A percentile compares a stretch with the other conserved stretches of the same genome.
Evolutionary conservation across 140 eudicot genomes (phyloP).

Genomic region (Erigeron philadelphicus): DNA sequence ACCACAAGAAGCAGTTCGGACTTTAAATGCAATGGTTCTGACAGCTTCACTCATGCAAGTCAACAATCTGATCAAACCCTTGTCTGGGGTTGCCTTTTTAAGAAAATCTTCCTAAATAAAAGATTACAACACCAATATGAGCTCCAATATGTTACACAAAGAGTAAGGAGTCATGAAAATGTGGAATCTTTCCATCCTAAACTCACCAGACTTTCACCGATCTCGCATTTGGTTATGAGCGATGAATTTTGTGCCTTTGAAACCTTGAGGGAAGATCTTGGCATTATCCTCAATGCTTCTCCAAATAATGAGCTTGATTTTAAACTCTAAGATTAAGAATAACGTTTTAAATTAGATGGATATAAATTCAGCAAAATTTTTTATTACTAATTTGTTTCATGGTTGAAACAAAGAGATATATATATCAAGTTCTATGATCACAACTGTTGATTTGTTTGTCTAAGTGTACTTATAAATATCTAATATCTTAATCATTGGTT

Average conservation of each 20-base stretch:
- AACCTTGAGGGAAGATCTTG: conserved; percentile 56
- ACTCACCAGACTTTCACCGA: conserved; percentile 95
- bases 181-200: conserved; percentile 3
- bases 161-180: background rate
- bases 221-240: conserved; percentile 57
- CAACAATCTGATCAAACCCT: conserved; percentile 79
- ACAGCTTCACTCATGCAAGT: conserved; percentile 93
- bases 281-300: conserved; percentile 54
- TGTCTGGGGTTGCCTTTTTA: conserved; percentile 73
- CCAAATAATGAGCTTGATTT: conserved; percentile 81
- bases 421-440: no score
- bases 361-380: background rate
- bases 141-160: background rate
- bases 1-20: conserved; percentile 95
- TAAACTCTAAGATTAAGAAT: conserved; percentile 43
- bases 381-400: no score
- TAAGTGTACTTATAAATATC: no score
- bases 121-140: background rate
- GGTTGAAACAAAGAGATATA: no score
- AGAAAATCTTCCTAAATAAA: conserved; percentile 72
- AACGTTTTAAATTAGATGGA: background rate
- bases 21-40: conserved; percentile 87
- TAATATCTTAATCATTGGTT: no score
- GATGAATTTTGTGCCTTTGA: conserved; percentile 53
- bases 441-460: no score